Percentiles rank a stretch among this genome's conserved stretches.
These are phyloP conservation scores for Eucalyptus polyanthemos DNA, from an alignment of 345 rosid genomes.

Conservation along the genomic window DNA sequence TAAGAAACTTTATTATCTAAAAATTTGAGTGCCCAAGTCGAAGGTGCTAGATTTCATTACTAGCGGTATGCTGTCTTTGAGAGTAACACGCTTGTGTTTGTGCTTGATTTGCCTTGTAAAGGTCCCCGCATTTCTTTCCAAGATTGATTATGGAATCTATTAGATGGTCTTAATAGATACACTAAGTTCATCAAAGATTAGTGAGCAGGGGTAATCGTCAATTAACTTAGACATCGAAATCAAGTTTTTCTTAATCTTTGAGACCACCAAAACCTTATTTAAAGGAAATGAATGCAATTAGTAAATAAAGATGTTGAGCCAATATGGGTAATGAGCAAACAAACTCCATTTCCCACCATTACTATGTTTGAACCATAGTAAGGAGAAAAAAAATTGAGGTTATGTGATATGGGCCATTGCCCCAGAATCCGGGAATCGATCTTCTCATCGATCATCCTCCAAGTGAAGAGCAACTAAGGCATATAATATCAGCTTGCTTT, in stretches of 20 bases:
- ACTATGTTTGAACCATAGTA: not conserved
- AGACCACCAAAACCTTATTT: not conserved
- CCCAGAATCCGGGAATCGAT: fast-evolving
- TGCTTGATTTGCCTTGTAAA: not conserved
- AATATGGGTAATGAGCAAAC: not conserved
- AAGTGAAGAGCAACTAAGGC: not conserved
- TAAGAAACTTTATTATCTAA: not conserved
- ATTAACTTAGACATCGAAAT: not conserved
- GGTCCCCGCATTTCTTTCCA: not conserved
- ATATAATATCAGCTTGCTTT: not conserved
- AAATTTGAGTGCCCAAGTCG: not conserved
- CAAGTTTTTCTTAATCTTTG: not conserved
- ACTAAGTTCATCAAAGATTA: not conserved
- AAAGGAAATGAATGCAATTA: not conserved
- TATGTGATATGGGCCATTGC: not conserved
- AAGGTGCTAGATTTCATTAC: not conserved
- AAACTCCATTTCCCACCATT: not conserved
- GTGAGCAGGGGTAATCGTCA: not conserved
- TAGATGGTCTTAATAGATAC: not conserved
- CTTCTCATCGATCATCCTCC: not conserved
- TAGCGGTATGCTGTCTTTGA: fast-evolving
- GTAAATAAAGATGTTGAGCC: not conserved
- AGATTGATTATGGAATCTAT: not conserved
- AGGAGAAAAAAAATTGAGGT: not conserved
- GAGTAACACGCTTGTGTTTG: not conserved